Evolutionary conservation across 2,329 filamentous ascomycete genomes (phyloP).

Genomic region (Fusarium acutatum): DNA sequence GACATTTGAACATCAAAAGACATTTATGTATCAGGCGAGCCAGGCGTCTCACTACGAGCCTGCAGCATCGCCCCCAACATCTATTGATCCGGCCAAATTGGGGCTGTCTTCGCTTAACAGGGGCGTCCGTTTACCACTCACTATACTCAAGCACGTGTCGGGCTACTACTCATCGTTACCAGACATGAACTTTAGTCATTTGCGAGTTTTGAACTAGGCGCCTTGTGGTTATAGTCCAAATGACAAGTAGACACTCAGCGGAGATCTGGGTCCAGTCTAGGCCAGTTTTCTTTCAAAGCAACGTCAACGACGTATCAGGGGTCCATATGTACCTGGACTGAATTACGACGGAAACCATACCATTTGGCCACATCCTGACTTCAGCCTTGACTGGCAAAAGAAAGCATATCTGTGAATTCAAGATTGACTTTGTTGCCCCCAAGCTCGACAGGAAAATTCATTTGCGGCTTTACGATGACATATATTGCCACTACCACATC

Average conservation of each 20-base stretch:
- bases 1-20: not conserved
- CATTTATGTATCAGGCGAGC: conserved; percentile 7
- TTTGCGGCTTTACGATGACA: not conserved
- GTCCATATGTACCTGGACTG: not conserved
- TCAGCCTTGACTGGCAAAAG: not conserved
- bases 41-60: conserved; percentile 24
- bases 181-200: not conserved
- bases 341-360: not conserved
- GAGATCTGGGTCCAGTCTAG: not conserved
- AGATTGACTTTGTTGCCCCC: not conserved
- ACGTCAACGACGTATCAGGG: not conserved
- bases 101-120: conserved; percentile 7
- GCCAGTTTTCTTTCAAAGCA: not conserved
- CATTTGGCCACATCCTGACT: not conserved
- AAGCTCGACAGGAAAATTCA: not conserved
- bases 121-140: conserved; percentile 15
- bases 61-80: conserved; percentile 31
- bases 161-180: conserved; percentile 11
- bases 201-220: not conserved
- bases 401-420: not conserved
- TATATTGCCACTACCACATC: conserved; percentile 5
- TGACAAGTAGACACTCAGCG: not conserved
- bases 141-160: conserved; percentile 16
- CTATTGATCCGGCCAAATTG: conserved; percentile 25
- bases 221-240: not conserved